Base-by-base conservation (phyloP, 495 filamentous ascomycete species). In the Lasiosphaeriaceae sp. region DNA sequence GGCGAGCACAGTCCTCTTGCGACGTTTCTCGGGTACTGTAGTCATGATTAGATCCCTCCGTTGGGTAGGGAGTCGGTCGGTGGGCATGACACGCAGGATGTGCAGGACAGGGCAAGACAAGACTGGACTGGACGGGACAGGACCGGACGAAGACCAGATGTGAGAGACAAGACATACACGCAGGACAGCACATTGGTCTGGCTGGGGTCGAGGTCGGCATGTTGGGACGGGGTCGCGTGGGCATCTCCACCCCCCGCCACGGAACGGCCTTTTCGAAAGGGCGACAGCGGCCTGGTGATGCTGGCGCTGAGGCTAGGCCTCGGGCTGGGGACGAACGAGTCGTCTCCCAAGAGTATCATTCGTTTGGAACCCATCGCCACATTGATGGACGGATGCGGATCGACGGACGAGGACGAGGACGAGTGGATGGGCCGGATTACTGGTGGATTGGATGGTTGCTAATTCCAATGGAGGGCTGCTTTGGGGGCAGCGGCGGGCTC, bases 1-100 rank as follows among this genome's bases (percentile, higher is more conserved):
- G 69, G 24, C 68, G 62, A 5, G 75, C 74, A 59, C 77, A 80
- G 52, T 76, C 74, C 43, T 78, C 74, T 31, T 65, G 64, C 7
- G 66, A 61, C 16, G 69, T 71, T 47, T 76, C 70, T 55, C 68
- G 70, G 55, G 73, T 70, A 48, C 76, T 79, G 63, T 20, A 46
- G 12, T 14, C 50, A 56, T 58, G 39, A 60, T 76, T 55, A 77
- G 73, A 39, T 45, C 44, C 3, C 6, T 43, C 14, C 3, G 9
- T 4, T 9, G 26, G 9, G 26, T 31, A 9, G n/a, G n/a, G n/a
- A n/a, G n/a, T n/a, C n/a, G n/a, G n/a, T n/a, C n/a, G n/a, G n/a
- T n/a, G n/a, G n/a, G n/a, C n/a, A 54, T 39, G 41, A 23, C 11
- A 23, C 35, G 23, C 29, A 19, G 21, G 39, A 52, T 1, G n/a